phyloP scores from a whole-genome alignment of 805 yeast genomes.

The Candida odintsovae region DNA sequence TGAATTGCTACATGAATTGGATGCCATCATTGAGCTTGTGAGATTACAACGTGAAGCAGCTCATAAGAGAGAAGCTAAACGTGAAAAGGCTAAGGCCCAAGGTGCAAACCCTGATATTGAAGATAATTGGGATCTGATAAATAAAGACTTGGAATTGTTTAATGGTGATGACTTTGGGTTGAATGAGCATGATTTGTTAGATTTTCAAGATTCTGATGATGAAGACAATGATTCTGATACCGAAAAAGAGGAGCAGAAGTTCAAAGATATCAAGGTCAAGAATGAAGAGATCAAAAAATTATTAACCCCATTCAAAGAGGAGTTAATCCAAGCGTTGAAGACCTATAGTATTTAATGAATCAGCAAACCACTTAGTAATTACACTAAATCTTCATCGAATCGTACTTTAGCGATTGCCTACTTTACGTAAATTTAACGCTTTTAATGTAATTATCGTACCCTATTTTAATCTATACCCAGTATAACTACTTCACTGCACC shows the following conservation, averaged over 20 bases:
- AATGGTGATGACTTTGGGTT: slow-evolving; percentile 42
- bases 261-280: neutral
- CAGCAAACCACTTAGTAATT: too few relatives aligned
- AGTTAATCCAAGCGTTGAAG: neutral
- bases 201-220: slow-evolving; percentile 22
- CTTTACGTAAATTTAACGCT: too few relatives aligned
- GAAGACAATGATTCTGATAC: slow-evolving; percentile 5
- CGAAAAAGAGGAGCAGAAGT: slow-evolving; percentile 1
- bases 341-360: neutral
- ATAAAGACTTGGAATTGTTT: slow-evolving; percentile 33
- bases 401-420: too few relatives aligned
- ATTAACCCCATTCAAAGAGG: neutral
- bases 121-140: slow-evolving; percentile 39
- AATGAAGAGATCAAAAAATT: slow-evolving; percentile 3
- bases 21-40: slow-evolving; percentile 31
- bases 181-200: slow-evolving; percentile 42
- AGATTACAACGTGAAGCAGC: slow-evolving; percentile 28
- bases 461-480: neutral
- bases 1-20: slow-evolving; percentile 32
- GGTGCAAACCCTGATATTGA: slow-evolving; percentile 20
- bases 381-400: too few relatives aligned
- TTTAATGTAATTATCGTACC: neutral
- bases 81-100: slow-evolving; percentile 18
- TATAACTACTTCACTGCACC: neutral
- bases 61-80: slow-evolving; percentile 22